Evolutionary conservation across 2,329 filamentous ascomycete genomes (phyloP).

Genomic region (Sphaerostilbella broomeana): DNA sequence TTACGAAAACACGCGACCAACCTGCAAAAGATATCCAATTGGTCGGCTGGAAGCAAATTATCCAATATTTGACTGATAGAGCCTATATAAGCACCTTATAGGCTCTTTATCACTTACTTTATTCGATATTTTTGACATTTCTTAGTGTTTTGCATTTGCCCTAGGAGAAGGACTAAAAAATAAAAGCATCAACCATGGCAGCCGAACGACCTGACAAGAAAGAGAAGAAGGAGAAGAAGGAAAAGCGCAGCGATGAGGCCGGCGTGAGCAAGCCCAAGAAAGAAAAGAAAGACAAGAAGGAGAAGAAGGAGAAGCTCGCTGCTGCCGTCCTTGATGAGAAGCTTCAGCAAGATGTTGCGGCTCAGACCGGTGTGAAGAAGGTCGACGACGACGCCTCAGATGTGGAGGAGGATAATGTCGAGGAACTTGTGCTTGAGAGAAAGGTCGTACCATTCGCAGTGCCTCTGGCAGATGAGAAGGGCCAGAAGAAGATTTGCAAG

Average conservation of each 20-base stretch:
- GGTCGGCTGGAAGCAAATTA: neutral
- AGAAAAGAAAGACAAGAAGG: conserved; percentile 61
- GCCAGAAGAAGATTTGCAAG: conserved; percentile 55
- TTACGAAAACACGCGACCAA: conserved; percentile 11
- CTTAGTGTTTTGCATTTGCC: neutral
- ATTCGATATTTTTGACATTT: neutral
- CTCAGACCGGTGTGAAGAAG: conserved; percentile 31
- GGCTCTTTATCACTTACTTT: neutral
- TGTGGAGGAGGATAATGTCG: conserved; percentile 39
- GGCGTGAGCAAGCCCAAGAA: conserved; percentile 50
- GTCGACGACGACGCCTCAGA: conserved; percentile 38
- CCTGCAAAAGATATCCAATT: conserved; percentile 11
- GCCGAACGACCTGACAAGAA: conserved; percentile 44
- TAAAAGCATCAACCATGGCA: conserved; percentile 33
- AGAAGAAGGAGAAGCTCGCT: conserved; percentile 66
- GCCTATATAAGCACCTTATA: neutral
- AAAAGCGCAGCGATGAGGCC: conserved; percentile 50
- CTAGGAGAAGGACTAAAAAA: conserved; percentile 13
- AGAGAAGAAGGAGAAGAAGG: conserved; percentile 56
- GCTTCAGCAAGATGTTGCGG: conserved; percentile 48
- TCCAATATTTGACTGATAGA: neutral
- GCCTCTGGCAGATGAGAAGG: conserved; percentile 74
- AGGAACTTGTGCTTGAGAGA: conserved; percentile 38
- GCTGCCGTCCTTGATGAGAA: conserved; percentile 57
- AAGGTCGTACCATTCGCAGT: conserved; percentile 78